Evolutionary conservation across 2,329 filamentous ascomycete species (phyloP).

Genomic region (Phialophora verrucosa): DNA sequence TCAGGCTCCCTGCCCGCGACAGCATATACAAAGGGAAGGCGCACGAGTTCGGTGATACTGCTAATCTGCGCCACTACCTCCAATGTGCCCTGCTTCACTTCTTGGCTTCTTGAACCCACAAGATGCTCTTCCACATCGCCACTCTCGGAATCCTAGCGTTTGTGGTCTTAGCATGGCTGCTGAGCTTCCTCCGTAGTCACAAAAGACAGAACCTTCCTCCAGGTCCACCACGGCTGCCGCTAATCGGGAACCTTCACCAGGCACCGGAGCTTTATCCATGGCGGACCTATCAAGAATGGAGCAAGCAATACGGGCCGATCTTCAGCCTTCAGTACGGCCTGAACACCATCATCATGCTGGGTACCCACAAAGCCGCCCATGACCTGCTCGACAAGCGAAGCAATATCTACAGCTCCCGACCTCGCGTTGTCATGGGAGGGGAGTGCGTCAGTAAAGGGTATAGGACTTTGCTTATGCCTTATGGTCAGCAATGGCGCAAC

Average conservation of each 20-base stretch:
- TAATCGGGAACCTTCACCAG: slow-evolving; percentile 15
- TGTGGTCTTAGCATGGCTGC: slow-evolving; percentile 1
- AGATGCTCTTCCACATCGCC: slow-evolving; percentile 6
- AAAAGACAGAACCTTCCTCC: slow-evolving; percentile 14
- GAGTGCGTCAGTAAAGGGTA: slow-evolving; percentile 45
- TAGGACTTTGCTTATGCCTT: slow-evolving; percentile 56
- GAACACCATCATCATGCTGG: slow-evolving; percentile 45
- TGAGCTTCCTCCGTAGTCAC: background rate
- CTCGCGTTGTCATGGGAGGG: slow-evolving; percentile 38
- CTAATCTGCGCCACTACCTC: background rate
- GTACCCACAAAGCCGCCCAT: slow-evolving; percentile 43
- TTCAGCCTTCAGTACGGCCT: slow-evolving; percentile 45
- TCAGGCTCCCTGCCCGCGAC: too few relatives aligned
- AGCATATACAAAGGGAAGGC: too few relatives aligned
- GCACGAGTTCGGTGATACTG: too few relatives aligned
- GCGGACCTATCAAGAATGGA: slow-evolving; percentile 44
- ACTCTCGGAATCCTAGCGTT: background rate
- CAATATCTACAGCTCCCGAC: slow-evolving; percentile 47
- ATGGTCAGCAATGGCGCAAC: slow-evolving; percentile 55
- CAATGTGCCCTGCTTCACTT: background rate
- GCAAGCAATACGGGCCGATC: slow-evolving; percentile 46
- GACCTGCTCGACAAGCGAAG: slow-evolving; percentile 49
- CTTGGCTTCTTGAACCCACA: background rate
- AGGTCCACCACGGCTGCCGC: slow-evolving; percentile 11
- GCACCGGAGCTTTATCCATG: slow-evolving; percentile 7